Base-by-base conservation (phyloP, 345 rosid species). In the Firmiana major region DNA sequence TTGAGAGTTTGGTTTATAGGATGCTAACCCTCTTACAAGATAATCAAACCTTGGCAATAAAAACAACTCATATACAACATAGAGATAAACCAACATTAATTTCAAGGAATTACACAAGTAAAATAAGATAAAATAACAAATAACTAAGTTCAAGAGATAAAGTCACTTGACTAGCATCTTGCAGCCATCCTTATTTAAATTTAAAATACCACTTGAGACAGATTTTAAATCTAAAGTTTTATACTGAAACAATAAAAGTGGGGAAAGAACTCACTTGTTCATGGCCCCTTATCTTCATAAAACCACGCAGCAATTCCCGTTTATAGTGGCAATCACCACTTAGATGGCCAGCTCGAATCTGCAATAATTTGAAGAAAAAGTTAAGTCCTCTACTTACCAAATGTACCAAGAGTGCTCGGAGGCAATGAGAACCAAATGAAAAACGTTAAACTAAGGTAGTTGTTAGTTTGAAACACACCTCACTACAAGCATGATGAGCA, bases 281-380 rank as follows among this genome's bases (percentile, higher is more conserved):
- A 58, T 92, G 98, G 75, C 98, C 98, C 80, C 90, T 89, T 75
- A 96, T 78, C 77, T 90, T 90, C 86, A 92, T 58, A 83, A 70
- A 82, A 81, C 99, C 98, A 12, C 97, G 86, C 78, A 93, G 73
- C 43, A 92, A 82, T 78, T 92, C 97, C 53, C 97, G 87, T 80
- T 96, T 92, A 86, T 78, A 96, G 85, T 96, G 97, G 64, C 98
- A 93, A 87, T 96, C 97, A 1, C 98, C 98, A 43, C 99, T 96
- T 64, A 93, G 81, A 86, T 93, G 97, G 65, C 89, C 89, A 28
- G 99, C 99, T 54, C 97, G 94, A 77, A 96, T 93, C 99, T 96
- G 82, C 78, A 57, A 60, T 22, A 51, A 31, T 22, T 22, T 10
- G 46, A 63, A 77, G 12, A 71, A 34, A 11, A 38, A 7, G 54